These are phyloP conservation scores for Tylopilus rubrobrunneus DNA, from an alignment of 768 basidiomycete species.

Conservation along the genomic window DNA sequence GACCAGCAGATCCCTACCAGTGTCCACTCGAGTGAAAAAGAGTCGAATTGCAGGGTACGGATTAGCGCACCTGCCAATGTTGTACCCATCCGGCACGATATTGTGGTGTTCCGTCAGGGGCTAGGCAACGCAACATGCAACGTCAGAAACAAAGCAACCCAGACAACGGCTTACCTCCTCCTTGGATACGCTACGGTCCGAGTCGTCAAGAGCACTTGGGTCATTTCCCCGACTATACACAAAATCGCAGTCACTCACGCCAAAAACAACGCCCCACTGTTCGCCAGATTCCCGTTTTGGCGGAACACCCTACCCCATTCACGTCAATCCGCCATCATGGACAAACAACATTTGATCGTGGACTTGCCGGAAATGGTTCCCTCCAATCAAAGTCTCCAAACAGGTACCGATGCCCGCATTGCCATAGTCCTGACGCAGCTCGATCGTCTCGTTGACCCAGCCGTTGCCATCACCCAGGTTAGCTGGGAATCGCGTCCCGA, in stretches of 20 bases:
- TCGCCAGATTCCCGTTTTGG: slow-evolving; percentile 54
- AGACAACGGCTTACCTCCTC: slow-evolving; percentile 36
- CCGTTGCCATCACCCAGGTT: slow-evolving; percentile 49
- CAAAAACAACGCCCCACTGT: slow-evolving; percentile 52
- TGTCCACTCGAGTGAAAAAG: no score
- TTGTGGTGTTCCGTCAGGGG: slow-evolving; percentile 34
- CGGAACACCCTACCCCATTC: slow-evolving; percentile 38
- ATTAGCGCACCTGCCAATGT: slow-evolving; percentile 38
- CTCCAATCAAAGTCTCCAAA: slow-evolving; percentile 41
- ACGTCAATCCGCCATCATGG: background rate
- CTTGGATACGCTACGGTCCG: slow-evolving; percentile 38
- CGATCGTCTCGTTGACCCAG: slow-evolving; percentile 39
- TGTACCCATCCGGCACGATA: slow-evolving; percentile 46
- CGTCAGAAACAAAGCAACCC: background rate
- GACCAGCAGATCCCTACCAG: slow-evolving; percentile 37
- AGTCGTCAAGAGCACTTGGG: no score
- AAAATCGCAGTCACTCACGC: slow-evolving; percentile 37
- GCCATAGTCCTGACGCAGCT: slow-evolving; percentile 44
- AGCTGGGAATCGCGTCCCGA: slow-evolving; percentile 37
- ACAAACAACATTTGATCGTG: background rate
- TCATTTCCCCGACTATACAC: background rate
- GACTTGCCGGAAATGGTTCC: slow-evolving; percentile 45
- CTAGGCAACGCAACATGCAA: slow-evolving; percentile 8
- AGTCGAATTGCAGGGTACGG: background rate
- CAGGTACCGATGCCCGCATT: slow-evolving; percentile 38